A percentile compares a stretch with the other conserved stretches of the same genome.
These are phyloP conservation scores for Pestalotiopsis fici DNA, from an alignment of 2,329 filamentous ascomycete genomes.

Conservation along the genomic window DNA sequence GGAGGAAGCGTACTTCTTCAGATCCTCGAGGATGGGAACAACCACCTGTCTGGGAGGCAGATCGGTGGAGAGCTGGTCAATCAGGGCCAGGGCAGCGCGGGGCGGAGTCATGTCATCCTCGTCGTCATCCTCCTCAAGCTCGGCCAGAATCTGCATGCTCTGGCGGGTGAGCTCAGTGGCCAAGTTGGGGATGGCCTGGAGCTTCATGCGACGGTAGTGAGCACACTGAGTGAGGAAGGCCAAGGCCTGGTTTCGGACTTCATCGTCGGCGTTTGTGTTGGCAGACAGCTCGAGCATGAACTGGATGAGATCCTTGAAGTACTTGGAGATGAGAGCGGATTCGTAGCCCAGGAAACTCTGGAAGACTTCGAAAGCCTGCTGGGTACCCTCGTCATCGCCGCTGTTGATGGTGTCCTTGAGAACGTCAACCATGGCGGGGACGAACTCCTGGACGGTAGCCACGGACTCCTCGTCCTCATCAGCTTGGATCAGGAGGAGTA, in stretches of 20 bases:
- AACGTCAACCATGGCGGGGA: conserved; percentile 87
- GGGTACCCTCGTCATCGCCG: conserved; percentile 82
- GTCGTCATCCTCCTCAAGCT: conserved; percentile 76
- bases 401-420: conserved; percentile 81
- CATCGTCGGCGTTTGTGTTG: conserved; percentile 77
- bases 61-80: conserved; percentile 86
- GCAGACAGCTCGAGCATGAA: conserved; percentile 91
- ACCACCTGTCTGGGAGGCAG: conserved; percentile 93
- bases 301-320: conserved; percentile 86
- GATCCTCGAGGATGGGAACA: conserved; percentile 84
- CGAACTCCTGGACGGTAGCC: conserved; percentile 73
- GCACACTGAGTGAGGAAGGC: conserved; percentile 93
- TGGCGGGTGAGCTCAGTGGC: conserved; percentile 86
- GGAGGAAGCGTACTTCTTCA: conserved; percentile 78
- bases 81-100: conserved; percentile 79
- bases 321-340: conserved; percentile 76
- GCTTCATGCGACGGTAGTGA: conserved; percentile 91
- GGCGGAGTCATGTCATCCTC: conserved; percentile 86
- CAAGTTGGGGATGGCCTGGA: conserved; percentile 83
- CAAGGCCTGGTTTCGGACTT: conserved; percentile 85
- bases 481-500: conserved; percentile 84
- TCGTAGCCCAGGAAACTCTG: conserved; percentile 93
- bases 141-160: conserved; percentile 84
- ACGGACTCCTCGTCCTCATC: conserved; percentile 80
- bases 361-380: conserved; percentile 94